Base-by-base conservation (phyloP, 2,329 filamentous ascomycete species). In the Metarhizium humberi region DNA sequence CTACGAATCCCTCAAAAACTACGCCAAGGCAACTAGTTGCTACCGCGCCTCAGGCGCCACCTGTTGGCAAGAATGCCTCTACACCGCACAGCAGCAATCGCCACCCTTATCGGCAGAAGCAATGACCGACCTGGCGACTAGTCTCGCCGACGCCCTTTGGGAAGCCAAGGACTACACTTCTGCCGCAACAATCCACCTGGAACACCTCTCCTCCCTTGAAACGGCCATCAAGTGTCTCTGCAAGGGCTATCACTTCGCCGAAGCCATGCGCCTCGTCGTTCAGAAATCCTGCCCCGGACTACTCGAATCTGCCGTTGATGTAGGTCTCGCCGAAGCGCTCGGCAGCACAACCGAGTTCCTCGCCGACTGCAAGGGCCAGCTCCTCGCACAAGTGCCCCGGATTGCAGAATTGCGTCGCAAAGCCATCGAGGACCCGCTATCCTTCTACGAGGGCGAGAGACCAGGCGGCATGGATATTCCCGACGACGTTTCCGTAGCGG, bases 21-120 rank as follows among this genome's bases (percentile, higher is more conserved):
- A 88, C 65, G 67, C 75, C 20, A 80, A 86, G 43, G 92, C 94
- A 10, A 91, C 87, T 58, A 81, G 85, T 64, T 89, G 88, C 67
- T 99, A 96, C 72, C 85, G 89, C 58, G 82, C 87, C 1, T 90
- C 90, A 1, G 88, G 90, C 43, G 80, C 79, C 2, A 70, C 77
- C 4, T 82, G 88, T 71, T 99, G 94, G 94, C 90, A 89, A 53
- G 92, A 99, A 70, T 90, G 90, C 29, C 82, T 99, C 51, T 90
- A 87, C 62, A 84, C 84, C 50, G 92, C 92, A 5, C 82, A 84
- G 55, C 81, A 84, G 56, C 82, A 84, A 59, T 64, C 69, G 2
- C 80, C 86, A 1, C 79, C 85, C 0, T 69, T 91, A 4, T 76
- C 84, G 0, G 63, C 76, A 0, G 74, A 78, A 0, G 80, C 87